These are phyloP conservation scores for Chrysanthemum lavandulifolium DNA, from an alignment of 129 eudicot genomes.

Conservation along the genomic window DNA sequence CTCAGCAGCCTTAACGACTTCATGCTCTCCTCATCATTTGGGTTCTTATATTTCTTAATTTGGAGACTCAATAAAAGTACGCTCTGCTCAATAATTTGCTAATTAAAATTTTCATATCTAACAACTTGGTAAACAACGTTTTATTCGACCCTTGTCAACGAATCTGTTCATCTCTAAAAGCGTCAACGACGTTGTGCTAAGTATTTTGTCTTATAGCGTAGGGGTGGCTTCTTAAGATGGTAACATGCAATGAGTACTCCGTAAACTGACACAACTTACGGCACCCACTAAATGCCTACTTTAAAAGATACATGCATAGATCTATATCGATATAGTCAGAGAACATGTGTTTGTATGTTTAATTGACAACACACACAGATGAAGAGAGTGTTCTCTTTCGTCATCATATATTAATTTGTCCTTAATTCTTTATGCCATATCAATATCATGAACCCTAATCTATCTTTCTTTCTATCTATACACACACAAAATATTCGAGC, in stretches of 20 bases:
- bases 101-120: too few species aligned
- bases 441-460: neutral
- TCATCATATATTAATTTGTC: constrained; percentile 12
- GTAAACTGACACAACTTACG: constrained; percentile 31
- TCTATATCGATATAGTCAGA: constrained; percentile 6
- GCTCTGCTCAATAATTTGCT: too few species aligned
- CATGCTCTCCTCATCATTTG: too few species aligned
- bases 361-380: constrained; percentile 12
- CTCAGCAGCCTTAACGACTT: too few species aligned
- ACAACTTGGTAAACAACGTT: too few species aligned
- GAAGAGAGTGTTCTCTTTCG: constrained; percentile 11
- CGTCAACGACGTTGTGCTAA: too few species aligned
- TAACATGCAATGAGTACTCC: constrained; percentile 29
- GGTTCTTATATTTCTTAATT: too few species aligned
- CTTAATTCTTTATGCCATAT: neutral
- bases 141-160: too few species aligned
- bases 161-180: too few species aligned
- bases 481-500: too few species aligned
- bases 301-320: constrained; percentile 12
- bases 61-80: too few species aligned
- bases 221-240: constrained; percentile 47
- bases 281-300: constrained; percentile 25
- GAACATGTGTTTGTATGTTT: constrained; percentile 7
- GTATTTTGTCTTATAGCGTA: constrained; percentile 4
- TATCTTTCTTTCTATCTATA: neutral